These are phyloP conservation scores for Oidiodendron maius DNA, from an alignment of 495 filamentous ascomycete species.

Conservation along the genomic window DNA sequence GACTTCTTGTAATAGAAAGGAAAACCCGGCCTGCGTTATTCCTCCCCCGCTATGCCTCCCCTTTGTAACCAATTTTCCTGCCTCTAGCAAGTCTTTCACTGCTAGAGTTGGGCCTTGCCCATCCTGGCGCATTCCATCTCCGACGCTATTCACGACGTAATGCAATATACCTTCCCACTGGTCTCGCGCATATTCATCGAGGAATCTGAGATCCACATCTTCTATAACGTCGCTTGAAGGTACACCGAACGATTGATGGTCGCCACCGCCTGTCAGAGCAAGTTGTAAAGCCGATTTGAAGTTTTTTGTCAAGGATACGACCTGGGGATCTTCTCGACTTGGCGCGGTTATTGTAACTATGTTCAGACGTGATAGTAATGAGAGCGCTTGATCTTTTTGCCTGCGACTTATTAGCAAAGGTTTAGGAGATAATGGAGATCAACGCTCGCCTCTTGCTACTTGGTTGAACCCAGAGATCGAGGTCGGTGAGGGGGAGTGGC, in stretches of 20 bases:
- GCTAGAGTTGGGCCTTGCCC: constrained; percentile 58
- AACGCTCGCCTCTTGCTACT: constrained; percentile 55
- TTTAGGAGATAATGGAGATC: neutral
- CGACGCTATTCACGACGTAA: constrained; percentile 71
- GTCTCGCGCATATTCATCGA: constrained; percentile 80
- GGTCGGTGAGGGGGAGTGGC: constrained; percentile 65
- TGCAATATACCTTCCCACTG: constrained; percentile 96
- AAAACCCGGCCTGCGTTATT: constrained; percentile 90
- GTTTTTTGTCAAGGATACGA: constrained; percentile 64
- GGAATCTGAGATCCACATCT: constrained; percentile 54
- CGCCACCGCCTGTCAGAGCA: constrained; percentile 79
- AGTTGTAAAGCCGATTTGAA: constrained; percentile 74
- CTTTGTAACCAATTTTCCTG: constrained; percentile 71
- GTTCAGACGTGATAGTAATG: constrained; percentile 74
- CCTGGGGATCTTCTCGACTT: constrained; percentile 50
- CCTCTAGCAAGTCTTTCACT: constrained; percentile 74
- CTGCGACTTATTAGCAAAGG: constrained; percentile 29
- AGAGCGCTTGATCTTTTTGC: constrained; percentile 75
- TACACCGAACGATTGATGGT: constrained; percentile 84
- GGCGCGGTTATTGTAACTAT: constrained; percentile 60
- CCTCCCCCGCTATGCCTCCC: constrained; percentile 47
- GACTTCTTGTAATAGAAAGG: constrained; percentile 88
- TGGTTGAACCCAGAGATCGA: constrained; percentile 78
- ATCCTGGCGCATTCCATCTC: constrained; percentile 29
- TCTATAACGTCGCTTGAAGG: constrained; percentile 56